A percentile compares a stretch with the other conserved stretches of the same genome.
Conservation (phyloP, 2,329 filamentous ascomycete genomes). For the Diplodia mutila region DNA sequence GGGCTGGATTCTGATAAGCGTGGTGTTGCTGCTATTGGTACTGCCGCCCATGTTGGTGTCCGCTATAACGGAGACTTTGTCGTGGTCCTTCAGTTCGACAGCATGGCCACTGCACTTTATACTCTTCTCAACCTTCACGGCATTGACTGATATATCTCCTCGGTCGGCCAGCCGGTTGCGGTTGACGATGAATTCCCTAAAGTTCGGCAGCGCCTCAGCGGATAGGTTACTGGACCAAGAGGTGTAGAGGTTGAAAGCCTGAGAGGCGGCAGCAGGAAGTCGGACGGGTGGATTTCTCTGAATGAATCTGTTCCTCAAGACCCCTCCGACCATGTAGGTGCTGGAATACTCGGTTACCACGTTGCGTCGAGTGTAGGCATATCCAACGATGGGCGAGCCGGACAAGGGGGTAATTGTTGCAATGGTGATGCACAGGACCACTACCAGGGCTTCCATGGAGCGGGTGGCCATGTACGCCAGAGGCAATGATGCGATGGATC, state of each 20-base stretch:
- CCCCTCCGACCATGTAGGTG: constrained; percentile 10
- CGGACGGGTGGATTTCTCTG: constrained; percentile 10
- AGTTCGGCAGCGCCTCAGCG: constrained; percentile 8
- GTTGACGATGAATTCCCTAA: constrained; percentile 16
- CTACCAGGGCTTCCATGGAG: constrained; percentile 4
- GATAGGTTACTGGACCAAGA: constrained; percentile 16
- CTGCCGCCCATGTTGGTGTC: background rate
- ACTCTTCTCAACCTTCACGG: constrained; percentile 11
- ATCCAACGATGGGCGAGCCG: constrained; percentile 18
- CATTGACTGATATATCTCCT: constrained; percentile 11
- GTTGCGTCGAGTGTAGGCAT: constrained; percentile 5
- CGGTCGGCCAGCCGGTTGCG: background rate
- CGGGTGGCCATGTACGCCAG: background rate
- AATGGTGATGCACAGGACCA: constrained; percentile 12
- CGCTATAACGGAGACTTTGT: background rate
- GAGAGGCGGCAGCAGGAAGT: background rate
- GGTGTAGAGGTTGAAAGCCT: constrained; percentile 9
- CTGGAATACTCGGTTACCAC: background rate
- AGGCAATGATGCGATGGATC: constrained; percentile 15
- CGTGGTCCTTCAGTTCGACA: constrained; percentile 1
- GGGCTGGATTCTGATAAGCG: constrained; percentile 8
- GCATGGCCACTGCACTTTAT: constrained; percentile 8
- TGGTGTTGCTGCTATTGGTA: background rate
- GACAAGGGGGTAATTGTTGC: constrained; percentile 9
- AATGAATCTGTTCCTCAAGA: background rate